Evolutionary conservation across 805 yeast species (phyloP).

Genomic region (Metschnikowia drakensbergensis): DNA sequence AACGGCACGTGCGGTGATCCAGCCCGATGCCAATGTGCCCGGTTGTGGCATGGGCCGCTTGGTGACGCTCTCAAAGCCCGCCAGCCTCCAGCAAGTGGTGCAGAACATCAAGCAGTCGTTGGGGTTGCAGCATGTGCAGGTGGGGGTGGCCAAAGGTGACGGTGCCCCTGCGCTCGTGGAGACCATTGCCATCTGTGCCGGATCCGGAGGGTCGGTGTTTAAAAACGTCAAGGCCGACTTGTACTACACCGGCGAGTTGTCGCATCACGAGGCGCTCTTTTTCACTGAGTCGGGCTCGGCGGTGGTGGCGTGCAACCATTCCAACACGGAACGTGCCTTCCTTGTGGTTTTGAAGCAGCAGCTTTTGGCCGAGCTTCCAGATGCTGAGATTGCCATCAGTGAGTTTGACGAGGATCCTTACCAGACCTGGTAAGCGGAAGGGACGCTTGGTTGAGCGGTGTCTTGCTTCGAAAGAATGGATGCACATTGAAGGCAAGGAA

Average conservation of each 20-base stretch:
- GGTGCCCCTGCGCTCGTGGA: constrained; percentile 27
- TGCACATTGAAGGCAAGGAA: too few species aligned
- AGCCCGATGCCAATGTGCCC: constrained; percentile 39
- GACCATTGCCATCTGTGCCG: constrained; percentile 87
- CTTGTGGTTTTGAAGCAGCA: constrained; percentile 50
- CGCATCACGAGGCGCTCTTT: constrained; percentile 85
- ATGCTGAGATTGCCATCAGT: constrained; percentile 48
- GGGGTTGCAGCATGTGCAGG: constrained; percentile 55
- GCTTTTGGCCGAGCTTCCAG: constrained; percentile 42
- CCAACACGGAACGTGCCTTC: constrained; percentile 91
- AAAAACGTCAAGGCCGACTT: constrained; percentile 61
- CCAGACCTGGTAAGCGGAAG: constrained; percentile 18
- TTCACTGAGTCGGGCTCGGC: constrained; percentile 67
- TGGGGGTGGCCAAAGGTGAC: constrained; percentile 40
- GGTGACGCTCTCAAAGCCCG: constrained; percentile 45
- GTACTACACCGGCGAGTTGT: constrained; percentile 85
- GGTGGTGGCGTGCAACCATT: constrained; percentile 80
- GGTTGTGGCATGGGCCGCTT: constrained; percentile 83
- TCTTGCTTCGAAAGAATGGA: too few species aligned
- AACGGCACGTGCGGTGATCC: constrained; percentile 35
- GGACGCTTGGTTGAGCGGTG: too few species aligned
- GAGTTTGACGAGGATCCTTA: constrained; percentile 62
- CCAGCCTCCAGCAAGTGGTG: constrained; percentile 45
- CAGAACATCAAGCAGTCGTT: constrained; percentile 51
- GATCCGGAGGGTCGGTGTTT: constrained; percentile 84